A percentile compares a stretch with the other conserved stretches of the same genome.
Conservation (phyloP, 352 stramenopile genomes). For the Pythium inflatum region DNA sequence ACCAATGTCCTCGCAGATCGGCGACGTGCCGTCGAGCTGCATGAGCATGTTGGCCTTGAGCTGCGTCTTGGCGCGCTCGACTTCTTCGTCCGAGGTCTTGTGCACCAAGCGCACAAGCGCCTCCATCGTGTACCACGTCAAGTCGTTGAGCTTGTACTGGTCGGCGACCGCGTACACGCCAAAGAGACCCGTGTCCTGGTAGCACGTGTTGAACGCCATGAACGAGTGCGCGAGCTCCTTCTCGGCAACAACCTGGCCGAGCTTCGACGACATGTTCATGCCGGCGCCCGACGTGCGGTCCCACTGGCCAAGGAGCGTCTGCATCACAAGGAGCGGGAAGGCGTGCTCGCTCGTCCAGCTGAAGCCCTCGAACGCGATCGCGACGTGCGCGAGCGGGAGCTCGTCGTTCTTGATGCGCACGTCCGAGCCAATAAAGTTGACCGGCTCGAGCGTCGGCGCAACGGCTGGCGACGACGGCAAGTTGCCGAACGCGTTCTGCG, state of each 20-base stretch:
- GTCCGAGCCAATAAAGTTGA: constrained; percentile 90
- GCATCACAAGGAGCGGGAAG: constrained; percentile 99
- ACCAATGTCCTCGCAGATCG: constrained; percentile 99
- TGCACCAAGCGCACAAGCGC: constrained; percentile 95
- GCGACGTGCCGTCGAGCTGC: constrained; percentile 98
- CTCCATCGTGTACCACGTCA: constrained; percentile 95
- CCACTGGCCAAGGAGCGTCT: constrained; percentile 92
- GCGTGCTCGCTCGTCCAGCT: constrained; percentile 98
- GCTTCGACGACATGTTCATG: constrained; percentile 95
- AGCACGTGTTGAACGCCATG: constrained; percentile 99
- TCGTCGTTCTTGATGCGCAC: constrained; percentile 92
- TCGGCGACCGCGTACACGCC: constrained; percentile 97
- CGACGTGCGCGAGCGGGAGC: constrained; percentile 92
- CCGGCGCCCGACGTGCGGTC: constrained; percentile 92
- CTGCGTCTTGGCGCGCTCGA: constrained; percentile 97
- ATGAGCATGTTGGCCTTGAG: constrained; percentile 99
- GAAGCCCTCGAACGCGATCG: constrained; percentile 97
- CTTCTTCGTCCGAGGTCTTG: constrained; percentile 97
- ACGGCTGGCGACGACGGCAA: constrained; percentile 84
- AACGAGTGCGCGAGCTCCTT: constrained; percentile 97
- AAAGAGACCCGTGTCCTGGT: constrained; percentile 99
- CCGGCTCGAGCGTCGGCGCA: constrained; percentile 69
- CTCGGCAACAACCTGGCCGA: constrained; percentile 96
- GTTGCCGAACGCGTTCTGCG: constrained; percentile 96
- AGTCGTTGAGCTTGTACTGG: constrained; percentile 95